Conservation (phyloP, 1,284 basidiomycete genomes). For the Ceratobasidium sp. region DNA sequence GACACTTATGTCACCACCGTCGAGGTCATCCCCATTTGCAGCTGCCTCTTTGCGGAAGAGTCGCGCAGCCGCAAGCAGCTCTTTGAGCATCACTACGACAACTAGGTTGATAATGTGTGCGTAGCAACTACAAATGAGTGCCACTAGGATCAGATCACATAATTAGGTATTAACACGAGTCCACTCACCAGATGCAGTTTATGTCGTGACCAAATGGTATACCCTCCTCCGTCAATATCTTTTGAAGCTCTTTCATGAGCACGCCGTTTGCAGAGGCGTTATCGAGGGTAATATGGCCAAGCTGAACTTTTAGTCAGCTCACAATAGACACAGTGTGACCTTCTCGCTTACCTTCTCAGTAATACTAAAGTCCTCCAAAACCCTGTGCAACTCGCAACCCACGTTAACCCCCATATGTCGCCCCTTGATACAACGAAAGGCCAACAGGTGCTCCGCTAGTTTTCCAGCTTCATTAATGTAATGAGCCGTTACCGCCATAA, state of each 20-base stretch:
- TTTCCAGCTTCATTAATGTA: slow-evolving; percentile 1
- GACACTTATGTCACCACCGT: no score
- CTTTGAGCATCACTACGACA: slow-evolving; percentile 16
- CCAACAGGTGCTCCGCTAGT: slow-evolving; percentile 11
- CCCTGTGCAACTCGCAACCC: not conserved
- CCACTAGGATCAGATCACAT: not conserved
- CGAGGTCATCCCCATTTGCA: not conserved
- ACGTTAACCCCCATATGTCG: slow-evolving; percentile 27
- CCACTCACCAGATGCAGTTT: slow-evolving; percentile 30
- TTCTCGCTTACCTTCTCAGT: not conserved
- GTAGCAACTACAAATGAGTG: slow-evolving; percentile 27
- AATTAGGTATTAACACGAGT: not conserved
- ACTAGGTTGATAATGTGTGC: slow-evolving; percentile 32
- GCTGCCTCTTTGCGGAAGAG: not conserved
- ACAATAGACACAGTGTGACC: not conserved
- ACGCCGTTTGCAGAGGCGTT: slow-evolving; percentile 28
- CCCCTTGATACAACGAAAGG: slow-evolving; percentile 19
- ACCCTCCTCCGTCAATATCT: not conserved
- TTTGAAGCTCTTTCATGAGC: slow-evolving; percentile 16
- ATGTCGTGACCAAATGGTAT: slow-evolving; percentile 7
- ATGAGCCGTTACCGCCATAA: slow-evolving; percentile 43
- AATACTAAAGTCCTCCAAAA: slow-evolving; percentile 9
- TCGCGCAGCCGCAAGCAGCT: not conserved
- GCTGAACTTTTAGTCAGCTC: not conserved
- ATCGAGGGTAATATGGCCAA: slow-evolving; percentile 8